Base-by-base conservation (phyloP, 164 flowering plant genomes). In the Magnolia kwangsiensis region DNA sequence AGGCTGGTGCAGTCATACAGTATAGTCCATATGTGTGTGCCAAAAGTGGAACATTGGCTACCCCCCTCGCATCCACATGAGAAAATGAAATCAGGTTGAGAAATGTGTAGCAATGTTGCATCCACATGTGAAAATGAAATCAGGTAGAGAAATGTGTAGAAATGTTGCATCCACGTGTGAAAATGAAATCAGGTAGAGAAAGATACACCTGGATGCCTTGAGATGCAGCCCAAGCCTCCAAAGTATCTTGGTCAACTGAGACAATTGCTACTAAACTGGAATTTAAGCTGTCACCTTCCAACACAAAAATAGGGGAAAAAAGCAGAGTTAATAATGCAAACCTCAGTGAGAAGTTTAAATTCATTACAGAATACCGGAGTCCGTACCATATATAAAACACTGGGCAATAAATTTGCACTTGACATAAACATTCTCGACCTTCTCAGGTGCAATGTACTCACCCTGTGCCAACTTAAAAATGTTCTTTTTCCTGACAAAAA, bases 381-480 rank as follows among this genome's bases (percentile, higher is more conserved):
- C 27, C 92, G 81, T 83, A 93, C 99, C 99, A 85, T 96, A 89
- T n/a, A 94, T 85, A 84, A 96, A 96, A 82, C 92, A 89, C 78
- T 96, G 99, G 21, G 88, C 84, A 72, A 93, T 88, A 83, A 88
- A 93, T 72, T 90, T 90, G 93, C 99, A 91, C 81, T 90, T 93
- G 5, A 92, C 95, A 84, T 96, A 92, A 7, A 92, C 98, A 79
- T 96, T 96, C 83, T 93, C 99, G 80, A 96, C 84, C 86, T 96
- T 96, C 86, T 96, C 99, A 8, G 99, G 96, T 71, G 98, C 97
- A 71, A 96, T 87, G 81, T 96, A 93, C 83, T 96, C 99, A 51
- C 99, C 99, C 75, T 93, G 99, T n/a, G 99, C 96, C 84, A 96
- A 82, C 85, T 96, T 96, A 78, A 93, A 96, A 27, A 96, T 93